Evolutionary conservation across 23 red algal species (phyloP).

Genomic region (Rhodosorus marinus): DNA sequence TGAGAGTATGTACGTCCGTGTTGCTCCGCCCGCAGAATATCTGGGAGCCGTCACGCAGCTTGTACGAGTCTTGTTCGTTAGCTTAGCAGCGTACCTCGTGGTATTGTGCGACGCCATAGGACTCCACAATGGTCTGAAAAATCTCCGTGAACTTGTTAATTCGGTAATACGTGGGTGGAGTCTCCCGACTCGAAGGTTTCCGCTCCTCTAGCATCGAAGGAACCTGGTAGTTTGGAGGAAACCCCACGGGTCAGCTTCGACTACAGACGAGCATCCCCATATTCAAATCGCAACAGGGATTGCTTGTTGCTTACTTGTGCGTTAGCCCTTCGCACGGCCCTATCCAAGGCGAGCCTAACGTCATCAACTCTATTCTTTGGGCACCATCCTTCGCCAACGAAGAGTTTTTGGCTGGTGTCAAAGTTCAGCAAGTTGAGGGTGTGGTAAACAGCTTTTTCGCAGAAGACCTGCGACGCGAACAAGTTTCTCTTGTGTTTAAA

Average conservation of each 20-base stretch:
- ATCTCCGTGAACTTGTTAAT: constrained; percentile 82
- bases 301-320: no score
- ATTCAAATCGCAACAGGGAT: constrained; percentile 56
- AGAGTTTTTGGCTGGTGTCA: constrained; percentile 57
- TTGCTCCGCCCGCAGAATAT: no score
- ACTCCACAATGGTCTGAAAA: constrained; percentile 84
- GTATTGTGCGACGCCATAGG: constrained; percentile 78
- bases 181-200: constrained; percentile 14
- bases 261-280: constrained; percentile 11
- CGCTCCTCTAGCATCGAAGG: no score
- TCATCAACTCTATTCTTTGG: constrained; percentile 18
- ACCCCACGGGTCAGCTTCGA: not conserved
- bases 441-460: constrained; percentile 91
- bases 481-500: no score
- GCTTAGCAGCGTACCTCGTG: no score
- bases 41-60: no score
- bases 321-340: constrained; percentile 20
- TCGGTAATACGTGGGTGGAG: constrained; percentile 58
- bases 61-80: no score
- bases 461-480: no score
- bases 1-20: no score
- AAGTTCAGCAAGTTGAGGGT: constrained; percentile 89
- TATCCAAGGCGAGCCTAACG: constrained; percentile 33
- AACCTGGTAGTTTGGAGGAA: not conserved
- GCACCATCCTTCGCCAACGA: constrained; percentile 82